Base-by-base conservation (phyloP, 352 stramenopile genomes). In the Pseudoperonospora humuli region DNA sequence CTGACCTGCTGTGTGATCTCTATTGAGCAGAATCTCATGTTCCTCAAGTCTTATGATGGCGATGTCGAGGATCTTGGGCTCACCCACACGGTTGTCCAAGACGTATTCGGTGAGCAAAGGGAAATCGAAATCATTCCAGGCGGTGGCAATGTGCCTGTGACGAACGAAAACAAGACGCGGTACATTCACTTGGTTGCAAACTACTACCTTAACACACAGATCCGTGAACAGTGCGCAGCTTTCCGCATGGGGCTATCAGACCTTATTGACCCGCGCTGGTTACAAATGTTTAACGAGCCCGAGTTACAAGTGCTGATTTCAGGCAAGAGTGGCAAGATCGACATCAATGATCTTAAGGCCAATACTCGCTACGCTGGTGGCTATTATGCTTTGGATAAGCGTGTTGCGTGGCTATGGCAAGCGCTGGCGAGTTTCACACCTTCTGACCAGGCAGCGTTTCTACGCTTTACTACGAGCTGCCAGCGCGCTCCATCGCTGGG, bases 151-250 rank as follows among this genome's bases (percentile, higher is more conserved):
- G 73, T 96, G 1, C 39, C 70, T 2, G 95, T 98, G 8, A 97
- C 82, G 8, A 95, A 87, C 57, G 48, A 67, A 31, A 99, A 98
- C 68, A 95, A 95, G 45, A 93, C 92, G 23, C 75, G 86, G 6
- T 99, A 98, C 61, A 95, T 98, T 39, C 88, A 97, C 48, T 51
- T 97, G 11, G 84, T 98, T 10, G 93, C 94, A 2, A 97, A 98
- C 51, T 90, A 97, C 67, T 93, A 98, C 64, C 76, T 98, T 48
- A 98, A 98, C 68, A 73, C 89, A 32, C 70, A 93, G 40, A 90
- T 86, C 23, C 62, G 84, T 27, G 72, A 85, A n/a, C 91, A 98
- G 66, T 90, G 84, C 19, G 68, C 95, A 50, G 94, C 93, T 3
- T 98, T 98, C 49, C 83, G 87, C 5, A 57, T 76, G 15, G 95